Evolutionary conservation across 139 green algal genomes (phyloP), one percentile per base, ranked within the genome.

Genomic region (Closterium sp.): DNA sequence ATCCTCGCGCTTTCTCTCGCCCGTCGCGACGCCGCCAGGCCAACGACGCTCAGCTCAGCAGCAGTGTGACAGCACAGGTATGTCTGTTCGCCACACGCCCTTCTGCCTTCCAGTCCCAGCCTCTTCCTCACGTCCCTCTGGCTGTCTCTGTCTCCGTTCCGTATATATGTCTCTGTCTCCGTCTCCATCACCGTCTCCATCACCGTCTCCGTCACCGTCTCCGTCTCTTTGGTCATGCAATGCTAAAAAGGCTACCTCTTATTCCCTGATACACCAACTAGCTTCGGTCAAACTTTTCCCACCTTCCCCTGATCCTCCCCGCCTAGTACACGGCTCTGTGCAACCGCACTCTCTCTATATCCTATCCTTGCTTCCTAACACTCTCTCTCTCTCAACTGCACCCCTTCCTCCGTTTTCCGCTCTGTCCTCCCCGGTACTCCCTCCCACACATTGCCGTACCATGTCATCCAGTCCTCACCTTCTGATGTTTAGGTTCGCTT

Each of bases 1-100:
- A 32, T 28, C 19, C 29, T 9, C 29, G 17, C 85, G 85, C 85
- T 88, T 88, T 32, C 62, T 13, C 62, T 24, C 62, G 13, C 9
- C 27, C 62, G 62, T 24, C 62, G 17, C 27, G 62, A 27, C 62
- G 24, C 62, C 62, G 13, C n/a, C 91, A 94, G 91, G 91, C 91
- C 21, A 94, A 94, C 87, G 91, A 94, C 89, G 91, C 91, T 50
- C 91, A 94, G 90, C 79, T 94, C 27, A 93, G 89, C 79, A 90
- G 62, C 30, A 90, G 50, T 32, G 91, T 94, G 31, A 94, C 70
- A 32, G 30, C 91, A 28, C 91, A 93, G 91, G 91, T 93, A 70
- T 27, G 38, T 24, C 6, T 27, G 19, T 79, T 11, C 17, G 38
- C 7, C 13, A 9, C 38, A 79, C 7, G 17, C 62, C 19, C 62